Conservation (phyloP, 192 early-diverging fungal species). For the Backusella tarrabulga region DNA sequence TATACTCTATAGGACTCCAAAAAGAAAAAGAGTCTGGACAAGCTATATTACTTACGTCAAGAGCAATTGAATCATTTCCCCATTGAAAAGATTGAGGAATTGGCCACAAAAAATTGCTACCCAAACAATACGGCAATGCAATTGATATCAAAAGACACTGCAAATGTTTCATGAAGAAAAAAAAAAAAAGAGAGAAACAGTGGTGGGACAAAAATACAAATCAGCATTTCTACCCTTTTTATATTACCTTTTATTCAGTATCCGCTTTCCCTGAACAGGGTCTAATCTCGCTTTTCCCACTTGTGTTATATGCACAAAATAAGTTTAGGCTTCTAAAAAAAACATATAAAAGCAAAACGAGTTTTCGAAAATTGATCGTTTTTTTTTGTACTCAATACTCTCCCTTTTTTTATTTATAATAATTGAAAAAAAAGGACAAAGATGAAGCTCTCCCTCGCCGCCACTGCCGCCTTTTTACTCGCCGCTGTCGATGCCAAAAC, state of each 20-base stretch:
- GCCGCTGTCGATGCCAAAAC: constrained; percentile 24
- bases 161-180: constrained; percentile 10
- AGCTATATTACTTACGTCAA: constrained; percentile 11
- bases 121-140: not conserved
- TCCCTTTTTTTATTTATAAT: not conserved
- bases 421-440: not conserved
- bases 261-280: not conserved
- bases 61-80: constrained; percentile 10
- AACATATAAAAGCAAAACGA: not conserved
- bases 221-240: not conserved
- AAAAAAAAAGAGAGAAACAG: not conserved
- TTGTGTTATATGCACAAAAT: not conserved
- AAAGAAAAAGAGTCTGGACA: not conserved
- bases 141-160: constrained; percentile 3
- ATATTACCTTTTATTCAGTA: not conserved
- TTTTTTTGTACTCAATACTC: not conserved
- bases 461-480: constrained; percentile 10
- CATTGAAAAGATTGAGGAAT: constrained; percentile 14
- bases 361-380: not conserved
- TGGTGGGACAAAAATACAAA: not conserved
- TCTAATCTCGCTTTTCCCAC: not conserved
- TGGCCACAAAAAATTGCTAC: constrained; percentile 12
- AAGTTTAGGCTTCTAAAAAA: not conserved
- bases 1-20: not conserved
- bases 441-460: constrained; percentile 25